Percentiles rank a stretch among this genome's conserved stretches.
These are phyloP conservation scores for Eucalyptus decipiens DNA, from an alignment of 345 rosid species.

Conservation along the genomic window DNA sequence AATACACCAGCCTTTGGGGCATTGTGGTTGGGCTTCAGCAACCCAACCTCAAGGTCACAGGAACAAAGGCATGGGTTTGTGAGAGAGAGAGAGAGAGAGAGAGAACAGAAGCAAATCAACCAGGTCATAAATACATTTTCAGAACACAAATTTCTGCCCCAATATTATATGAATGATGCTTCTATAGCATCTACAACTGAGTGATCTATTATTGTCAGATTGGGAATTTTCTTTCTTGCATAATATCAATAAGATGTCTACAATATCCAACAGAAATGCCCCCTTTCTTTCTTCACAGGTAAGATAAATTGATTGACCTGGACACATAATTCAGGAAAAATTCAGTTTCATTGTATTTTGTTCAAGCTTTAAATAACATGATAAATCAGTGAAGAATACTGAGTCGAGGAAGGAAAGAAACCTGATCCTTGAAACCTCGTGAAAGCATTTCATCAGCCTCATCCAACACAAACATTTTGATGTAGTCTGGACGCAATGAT, in stretches of 20 bases:
- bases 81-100: not conserved
- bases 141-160: not conserved
- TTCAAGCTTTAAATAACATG: not conserved
- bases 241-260: not conserved
- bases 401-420: not conserved
- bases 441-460: constrained; percentile 99
- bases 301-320: not conserved
- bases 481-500: constrained; percentile 70
- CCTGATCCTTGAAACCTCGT: constrained; percentile 98
- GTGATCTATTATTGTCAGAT: not conserved
- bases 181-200: not conserved
- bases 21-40: not conserved
- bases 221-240: not conserved
- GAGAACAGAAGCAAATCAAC: not conserved
- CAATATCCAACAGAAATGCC: not conserved
- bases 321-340: not conserved
- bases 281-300: not conserved
- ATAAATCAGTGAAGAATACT: not conserved
- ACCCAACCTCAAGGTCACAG: not conserved
- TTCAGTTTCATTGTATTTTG: not conserved
- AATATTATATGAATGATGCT: not conserved
- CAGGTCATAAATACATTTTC: not conserved
- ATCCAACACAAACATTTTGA: constrained; percentile 87
- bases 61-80: not conserved
- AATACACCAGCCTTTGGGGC: not conserved